phyloP scores from a whole-genome alignment of 1,284 basidiomycete species.

The Rugosomyces carneus region DNA sequence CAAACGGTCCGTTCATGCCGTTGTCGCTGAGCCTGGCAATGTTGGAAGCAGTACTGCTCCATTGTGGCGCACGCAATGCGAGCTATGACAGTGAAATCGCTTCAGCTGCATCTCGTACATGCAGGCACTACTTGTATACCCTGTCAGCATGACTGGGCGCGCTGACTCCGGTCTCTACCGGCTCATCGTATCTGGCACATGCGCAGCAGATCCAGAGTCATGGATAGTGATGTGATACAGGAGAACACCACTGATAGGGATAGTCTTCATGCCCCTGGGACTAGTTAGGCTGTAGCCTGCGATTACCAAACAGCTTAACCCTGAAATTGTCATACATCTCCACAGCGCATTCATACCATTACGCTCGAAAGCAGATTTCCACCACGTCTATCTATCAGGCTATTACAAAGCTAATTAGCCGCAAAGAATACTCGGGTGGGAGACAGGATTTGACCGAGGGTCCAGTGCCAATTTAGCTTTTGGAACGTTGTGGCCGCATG shows the following conservation, averaged over 20 bases:
- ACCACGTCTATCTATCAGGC: background rate
- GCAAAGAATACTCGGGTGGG: background rate
- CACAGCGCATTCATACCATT: background rate
- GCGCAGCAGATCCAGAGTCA: background rate
- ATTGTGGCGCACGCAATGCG: conserved; percentile 16
- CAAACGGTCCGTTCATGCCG: background rate
- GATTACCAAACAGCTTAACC: background rate
- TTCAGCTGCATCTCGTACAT: too few species aligned
- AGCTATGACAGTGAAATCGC: background rate
- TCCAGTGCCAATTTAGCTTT: background rate
- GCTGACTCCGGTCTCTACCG: too few species aligned
- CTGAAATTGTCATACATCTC: background rate
- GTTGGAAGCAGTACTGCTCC: conserved; percentile 17
- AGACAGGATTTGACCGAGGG: background rate
- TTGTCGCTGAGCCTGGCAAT: conserved; percentile 9
- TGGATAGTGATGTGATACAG: background rate
- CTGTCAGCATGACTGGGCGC: too few species aligned
- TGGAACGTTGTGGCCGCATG: background rate
- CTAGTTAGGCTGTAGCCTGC: background rate
- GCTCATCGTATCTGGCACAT: background rate
- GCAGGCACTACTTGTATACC: too few species aligned
- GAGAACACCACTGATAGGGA: background rate
- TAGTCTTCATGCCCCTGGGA: background rate
- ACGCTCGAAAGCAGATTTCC: background rate
- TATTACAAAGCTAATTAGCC: background rate